Base-by-base conservation (phyloP, 345 rosid species). In the Cardamine occulta region DNA sequence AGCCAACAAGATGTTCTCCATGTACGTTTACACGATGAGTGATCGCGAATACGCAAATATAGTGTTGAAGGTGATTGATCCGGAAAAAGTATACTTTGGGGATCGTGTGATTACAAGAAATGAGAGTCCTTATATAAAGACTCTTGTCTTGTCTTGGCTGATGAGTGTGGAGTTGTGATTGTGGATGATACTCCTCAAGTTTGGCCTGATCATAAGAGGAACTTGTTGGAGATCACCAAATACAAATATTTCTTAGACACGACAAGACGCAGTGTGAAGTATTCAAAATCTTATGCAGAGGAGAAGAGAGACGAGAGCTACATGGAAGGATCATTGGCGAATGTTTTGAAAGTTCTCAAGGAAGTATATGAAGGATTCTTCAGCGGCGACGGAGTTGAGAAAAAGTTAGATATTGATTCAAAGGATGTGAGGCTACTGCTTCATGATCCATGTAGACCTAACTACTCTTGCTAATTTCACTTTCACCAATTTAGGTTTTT, bases 211-310 rank as follows among this genome's bases (percentile, higher is more conserved):
- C 74, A 70, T 1, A 58, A 58, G 31, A 70, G 31, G 1, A 70
- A 70, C 19, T 8, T 70, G 56, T 0, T 70, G 0, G 21, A 70
- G 74, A 21, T 79, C 87, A 66, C 74, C 65, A 68, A 82, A 75
- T 70, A 80, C 93, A 44, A 65, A 9, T 68, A 87, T 86, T 21
- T 52, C 82, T 31, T 87, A 87, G 93, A 91, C 81, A 74, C 23
- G 34, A 49, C 45, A 39, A 54, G 34, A 53, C 9, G 9, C 9
- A 32, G 24, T 54, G 21, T 8, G 1, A n/a, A 9, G 29, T 15
- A 49, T 0, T 8, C 10, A 24, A 51, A 24, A 23, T 68, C 72
- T 53, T 68, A 52, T 35, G 61, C 51, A 15, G 72, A 68, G 51
- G 83, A 80, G 82, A 9, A 85, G 83, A 80, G 85, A 85, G 48